phyloP scores from a whole-genome alignment of 2,329 filamentous ascomycete species.

The Talaromyces amestolkiae region DNA sequence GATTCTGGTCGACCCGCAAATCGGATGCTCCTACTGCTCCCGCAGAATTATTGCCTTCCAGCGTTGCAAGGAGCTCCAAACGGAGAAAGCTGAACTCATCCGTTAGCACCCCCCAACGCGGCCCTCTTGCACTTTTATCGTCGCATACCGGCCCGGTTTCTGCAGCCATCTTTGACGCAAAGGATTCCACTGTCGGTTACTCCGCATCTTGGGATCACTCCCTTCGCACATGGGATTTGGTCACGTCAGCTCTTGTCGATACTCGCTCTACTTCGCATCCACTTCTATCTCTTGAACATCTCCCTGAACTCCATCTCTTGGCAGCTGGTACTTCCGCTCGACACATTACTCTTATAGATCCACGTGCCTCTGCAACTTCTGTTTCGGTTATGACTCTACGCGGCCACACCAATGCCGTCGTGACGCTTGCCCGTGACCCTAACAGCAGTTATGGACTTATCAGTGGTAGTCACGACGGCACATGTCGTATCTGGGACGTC shows the following conservation, averaged over 20 bases:
- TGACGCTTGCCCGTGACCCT: slow-evolving; percentile 58
- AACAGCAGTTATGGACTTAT: slow-evolving; percentile 78
- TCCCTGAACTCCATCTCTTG: slow-evolving; percentile 63
- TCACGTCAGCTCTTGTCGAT: slow-evolving; percentile 74
- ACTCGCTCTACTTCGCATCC: slow-evolving; percentile 80
- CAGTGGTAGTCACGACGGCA: slow-evolving; percentile 87
- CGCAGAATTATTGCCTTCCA: slow-evolving; percentile 64
- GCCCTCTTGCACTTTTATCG: slow-evolving; percentile 70
- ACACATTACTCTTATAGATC: slow-evolving; percentile 91
- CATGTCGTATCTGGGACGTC: slow-evolving; percentile 91
- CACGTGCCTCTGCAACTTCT: slow-evolving; percentile 70
- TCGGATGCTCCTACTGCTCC: slow-evolving; percentile 72
- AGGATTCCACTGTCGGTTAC: slow-evolving; percentile 85
- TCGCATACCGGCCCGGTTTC: slow-evolving; percentile 73
- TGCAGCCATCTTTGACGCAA: slow-evolving; percentile 77
- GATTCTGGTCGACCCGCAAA: slow-evolving; percentile 84
- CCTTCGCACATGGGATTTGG: slow-evolving; percentile 84
- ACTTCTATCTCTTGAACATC: slow-evolving; percentile 72
- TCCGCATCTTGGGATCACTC: slow-evolving; percentile 89
- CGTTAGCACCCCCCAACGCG: slow-evolving; percentile 65
- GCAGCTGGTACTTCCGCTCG: slow-evolving; percentile 78
- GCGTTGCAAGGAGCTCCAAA: slow-evolving; percentile 64
- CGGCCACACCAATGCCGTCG: slow-evolving; percentile 76
- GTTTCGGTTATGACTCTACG: slow-evolving; percentile 87
- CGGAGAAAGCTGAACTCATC: slow-evolving; percentile 68